Conservation (phyloP, 2,329 filamentous ascomycete species). For the Cladorrhinum sp. region DNA sequence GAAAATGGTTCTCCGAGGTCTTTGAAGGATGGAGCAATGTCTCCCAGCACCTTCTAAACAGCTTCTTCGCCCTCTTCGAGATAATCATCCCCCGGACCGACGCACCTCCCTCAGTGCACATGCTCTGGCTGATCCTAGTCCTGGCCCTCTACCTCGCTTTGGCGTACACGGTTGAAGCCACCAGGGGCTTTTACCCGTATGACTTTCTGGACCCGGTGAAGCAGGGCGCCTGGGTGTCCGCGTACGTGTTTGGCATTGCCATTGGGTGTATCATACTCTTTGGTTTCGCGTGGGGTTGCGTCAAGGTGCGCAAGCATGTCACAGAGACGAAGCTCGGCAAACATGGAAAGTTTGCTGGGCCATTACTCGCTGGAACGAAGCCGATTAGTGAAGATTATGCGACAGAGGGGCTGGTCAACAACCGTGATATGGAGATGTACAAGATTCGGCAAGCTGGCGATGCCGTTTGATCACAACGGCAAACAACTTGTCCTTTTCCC, state of each 20-base stretch:
- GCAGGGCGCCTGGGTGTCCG: constrained; percentile 57
- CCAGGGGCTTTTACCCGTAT: constrained; percentile 74
- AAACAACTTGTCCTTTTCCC: background rate
- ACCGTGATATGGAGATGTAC: constrained; percentile 18
- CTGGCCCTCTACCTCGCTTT: constrained; percentile 69
- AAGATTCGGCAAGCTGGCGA: constrained; percentile 2
- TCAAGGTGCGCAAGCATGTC: constrained; percentile 49
- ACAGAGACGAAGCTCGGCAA: constrained; percentile 46
- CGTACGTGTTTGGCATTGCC: constrained; percentile 60
- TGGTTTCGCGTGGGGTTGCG: constrained; percentile 46
- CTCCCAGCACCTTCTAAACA: constrained; percentile 73
- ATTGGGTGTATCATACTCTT: constrained; percentile 54
- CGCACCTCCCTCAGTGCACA: constrained; percentile 60
- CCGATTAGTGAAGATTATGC: background rate
- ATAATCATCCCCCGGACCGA: constrained; percentile 65
- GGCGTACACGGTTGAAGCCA: constrained; percentile 69
- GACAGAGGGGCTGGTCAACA: background rate
- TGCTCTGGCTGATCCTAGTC: constrained; percentile 66
- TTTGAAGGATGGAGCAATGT: constrained; percentile 64
- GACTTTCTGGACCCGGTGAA: constrained; percentile 64
- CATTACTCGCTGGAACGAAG: background rate
- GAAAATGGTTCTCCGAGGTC: constrained; percentile 47
- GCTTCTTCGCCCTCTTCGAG: constrained; percentile 71
- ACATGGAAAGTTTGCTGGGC: constrained; percentile 38
- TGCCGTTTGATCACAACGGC: background rate